A percentile compares a stretch with the other conserved stretches of the same genome.
phyloP scores from a whole-genome alignment of 2,329 filamentous ascomycete genomes.

The Talaromyces pinophilus region DNA sequence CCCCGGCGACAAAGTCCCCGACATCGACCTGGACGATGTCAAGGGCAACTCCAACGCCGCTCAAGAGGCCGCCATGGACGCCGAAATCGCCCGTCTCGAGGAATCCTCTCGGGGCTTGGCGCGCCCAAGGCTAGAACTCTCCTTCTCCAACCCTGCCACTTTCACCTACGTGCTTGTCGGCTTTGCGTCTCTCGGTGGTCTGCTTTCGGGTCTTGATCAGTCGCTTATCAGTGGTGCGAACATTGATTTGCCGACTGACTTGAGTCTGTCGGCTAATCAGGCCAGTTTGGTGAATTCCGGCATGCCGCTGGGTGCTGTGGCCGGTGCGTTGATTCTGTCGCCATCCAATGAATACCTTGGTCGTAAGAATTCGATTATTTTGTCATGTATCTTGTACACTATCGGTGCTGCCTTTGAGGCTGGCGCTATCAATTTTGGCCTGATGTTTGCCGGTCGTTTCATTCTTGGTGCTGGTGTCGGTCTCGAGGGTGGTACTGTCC shows the following conservation, averaged over 20 bases:
- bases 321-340: slow-evolving; percentile 66
- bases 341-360: slow-evolving; percentile 69
- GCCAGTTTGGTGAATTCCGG: slow-evolving; percentile 68
- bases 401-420: slow-evolving; percentile 69
- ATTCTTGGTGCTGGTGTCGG: slow-evolving; percentile 71
- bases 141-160: slow-evolving; percentile 62
- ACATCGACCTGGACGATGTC: slow-evolving; percentile 33
- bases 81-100: slow-evolving; percentile 35
- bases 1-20: slow-evolving; percentile 29
- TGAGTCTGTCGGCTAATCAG: slow-evolving; percentile 58
- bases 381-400: slow-evolving; percentile 69
- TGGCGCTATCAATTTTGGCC: slow-evolving; percentile 66
- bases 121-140: slow-evolving; percentile 44
- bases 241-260: slow-evolving; percentile 62
- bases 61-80: slow-evolving; percentile 37
- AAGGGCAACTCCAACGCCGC: slow-evolving; percentile 28
- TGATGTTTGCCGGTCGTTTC: slow-evolving; percentile 69
- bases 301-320: slow-evolving; percentile 72
- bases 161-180: slow-evolving; percentile 70
- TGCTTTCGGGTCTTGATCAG: slow-evolving; percentile 72
- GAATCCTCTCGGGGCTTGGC: slow-evolving; percentile 28
- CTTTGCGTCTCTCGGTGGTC: slow-evolving; percentile 74
- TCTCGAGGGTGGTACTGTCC: slow-evolving; percentile 72
- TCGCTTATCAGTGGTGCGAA: slow-evolving; percentile 69
- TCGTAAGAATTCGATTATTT: slow-evolving; percentile 67